A percentile compares a stretch with the other conserved stretches of the same genome.
Conservation (phyloP, 2,329 filamentous ascomycete species). For the Exophiala alcalophila region DNA sequence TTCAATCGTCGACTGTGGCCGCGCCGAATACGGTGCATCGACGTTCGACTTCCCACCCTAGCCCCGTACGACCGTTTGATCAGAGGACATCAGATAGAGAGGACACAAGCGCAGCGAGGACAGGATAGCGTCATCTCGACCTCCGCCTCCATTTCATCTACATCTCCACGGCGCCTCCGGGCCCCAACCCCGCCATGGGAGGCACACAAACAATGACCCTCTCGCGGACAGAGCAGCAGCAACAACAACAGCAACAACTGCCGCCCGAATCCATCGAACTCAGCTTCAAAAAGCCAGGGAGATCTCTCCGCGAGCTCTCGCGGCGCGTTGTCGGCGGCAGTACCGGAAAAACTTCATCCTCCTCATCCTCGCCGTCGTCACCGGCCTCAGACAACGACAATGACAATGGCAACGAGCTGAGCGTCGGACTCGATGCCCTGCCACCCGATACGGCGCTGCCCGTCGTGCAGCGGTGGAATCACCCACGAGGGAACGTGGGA, state of each 20-base stretch:
- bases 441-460: constrained; percentile 11
- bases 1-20: too few species aligned
- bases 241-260: background rate
- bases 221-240: background rate
- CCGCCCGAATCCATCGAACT: constrained; percentile 18
- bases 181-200: constrained; percentile 2
- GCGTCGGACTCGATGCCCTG: too few species aligned
- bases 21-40: too few species aligned
- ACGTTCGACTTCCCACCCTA: too few species aligned
- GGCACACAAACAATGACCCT: constrained; percentile 11
- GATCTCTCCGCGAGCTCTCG: constrained; percentile 18
- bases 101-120: background rate
- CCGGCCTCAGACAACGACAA: constrained; percentile 7
- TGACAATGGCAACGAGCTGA: constrained; percentile 2
- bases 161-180: too few species aligned
- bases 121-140: too few species aligned
- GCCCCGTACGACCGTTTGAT: too few species aligned
- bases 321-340: constrained; percentile 13
- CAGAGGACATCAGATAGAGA: too few species aligned
- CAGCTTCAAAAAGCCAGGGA: constrained; percentile 21
- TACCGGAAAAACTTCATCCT: background rate
- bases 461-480: constrained; percentile 55
- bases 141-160: constrained; percentile 16
- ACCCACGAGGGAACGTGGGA: constrained; percentile 54
- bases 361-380: background rate